Evolutionary conservation across 2,329 filamentous ascomycete genomes (phyloP).

Genomic region (Talaromyces islandicus): DNA sequence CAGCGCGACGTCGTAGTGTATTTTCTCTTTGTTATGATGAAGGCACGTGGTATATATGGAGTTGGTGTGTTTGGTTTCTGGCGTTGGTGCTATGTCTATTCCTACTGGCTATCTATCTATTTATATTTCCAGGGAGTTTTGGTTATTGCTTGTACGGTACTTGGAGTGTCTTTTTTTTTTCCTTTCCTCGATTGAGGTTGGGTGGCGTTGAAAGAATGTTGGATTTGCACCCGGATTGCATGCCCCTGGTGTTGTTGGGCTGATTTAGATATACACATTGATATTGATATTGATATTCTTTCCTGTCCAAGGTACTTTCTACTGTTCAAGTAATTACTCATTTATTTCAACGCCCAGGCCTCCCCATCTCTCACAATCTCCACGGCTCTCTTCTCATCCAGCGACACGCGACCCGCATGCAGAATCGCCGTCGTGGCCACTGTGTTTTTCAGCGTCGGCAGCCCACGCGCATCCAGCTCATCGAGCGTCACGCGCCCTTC

Average conservation of each 20-base stretch:
- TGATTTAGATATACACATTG: background rate
- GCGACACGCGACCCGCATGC: slow-evolving; percentile 74
- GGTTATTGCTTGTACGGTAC: background rate
- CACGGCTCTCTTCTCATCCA: slow-evolving; percentile 76
- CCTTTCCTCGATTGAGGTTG: background rate
- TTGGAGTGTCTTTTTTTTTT: background rate
- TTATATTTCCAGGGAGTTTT: background rate
- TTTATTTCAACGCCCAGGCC: slow-evolving; percentile 59
- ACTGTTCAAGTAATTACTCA: background rate
- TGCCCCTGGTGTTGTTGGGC: background rate
- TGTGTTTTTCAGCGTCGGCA: slow-evolving; percentile 84
- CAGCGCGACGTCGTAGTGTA: slow-evolving; percentile 19
- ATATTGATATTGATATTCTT: background rate
- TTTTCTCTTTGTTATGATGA: background rate
- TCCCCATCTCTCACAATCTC: slow-evolving; percentile 52
- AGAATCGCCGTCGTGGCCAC: slow-evolving; percentile 88
- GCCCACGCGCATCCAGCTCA: slow-evolving; percentile 70
- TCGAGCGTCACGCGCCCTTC: slow-evolving; percentile 65
- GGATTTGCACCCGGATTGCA: background rate
- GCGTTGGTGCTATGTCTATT: background rate
- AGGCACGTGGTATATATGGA: background rate
- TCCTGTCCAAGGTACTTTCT: background rate
- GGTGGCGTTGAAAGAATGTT: background rate
- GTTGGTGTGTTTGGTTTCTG: background rate
- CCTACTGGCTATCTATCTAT: background rate